A percentile compares a stretch with the other conserved stretches of the same genome.
These are phyloP conservation scores for Amaranthus tricolor DNA, from an alignment of 179 eudicot species.

Conservation along the genomic window DNA sequence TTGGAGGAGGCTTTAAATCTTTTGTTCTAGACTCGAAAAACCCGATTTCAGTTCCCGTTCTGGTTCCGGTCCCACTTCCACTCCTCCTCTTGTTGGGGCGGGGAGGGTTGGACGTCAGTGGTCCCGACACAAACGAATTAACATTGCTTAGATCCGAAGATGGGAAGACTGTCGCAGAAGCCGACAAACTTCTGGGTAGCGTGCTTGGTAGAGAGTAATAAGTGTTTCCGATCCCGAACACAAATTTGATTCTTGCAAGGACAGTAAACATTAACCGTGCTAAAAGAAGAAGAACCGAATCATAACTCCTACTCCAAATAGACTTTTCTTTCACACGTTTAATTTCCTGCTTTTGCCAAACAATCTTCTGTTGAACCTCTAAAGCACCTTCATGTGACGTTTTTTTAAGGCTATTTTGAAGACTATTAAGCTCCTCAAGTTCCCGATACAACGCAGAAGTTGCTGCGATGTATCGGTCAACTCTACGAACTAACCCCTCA, in stretches of 20 bases:
- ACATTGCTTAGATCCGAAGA: constrained; percentile 23
- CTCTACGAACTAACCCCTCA: constrained; percentile 45
- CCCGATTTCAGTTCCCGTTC: constrained; percentile 3
- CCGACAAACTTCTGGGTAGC: constrained; percentile 66
- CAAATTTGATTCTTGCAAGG: constrained; percentile 69
- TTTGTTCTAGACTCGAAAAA: constrained; percentile 60
- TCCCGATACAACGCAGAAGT: constrained; percentile 57
- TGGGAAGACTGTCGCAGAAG: constrained; percentile 77
- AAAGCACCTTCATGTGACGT: constrained; percentile 29
- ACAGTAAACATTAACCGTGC: constrained; percentile 56
- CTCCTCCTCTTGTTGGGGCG: constrained; percentile 2
- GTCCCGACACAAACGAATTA: constrained; percentile 19
- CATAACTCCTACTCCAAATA: constrained; percentile 64
- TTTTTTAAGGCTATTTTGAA: constrained; percentile 35
- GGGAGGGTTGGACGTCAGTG: constrained; percentile 9
- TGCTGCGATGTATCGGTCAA: constrained; percentile 44
- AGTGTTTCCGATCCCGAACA: constrained; percentile 55
- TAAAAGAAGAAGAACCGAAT: constrained; percentile 44
- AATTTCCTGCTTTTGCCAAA: constrained; percentile 67
- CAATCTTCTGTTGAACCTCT: constrained; percentile 58
- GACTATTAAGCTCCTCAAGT: constrained; percentile 49
- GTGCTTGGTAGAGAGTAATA: constrained; percentile 19
- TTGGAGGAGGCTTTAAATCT: constrained; percentile 49
- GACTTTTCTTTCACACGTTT: constrained; percentile 63
- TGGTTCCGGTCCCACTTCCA: too few species aligned